A percentile compares a stretch with the other conserved stretches of the same genome.
These are phyloP conservation scores for Quercus suber DNA, from an alignment of 306 rosid species.

Conservation along the genomic window DNA sequence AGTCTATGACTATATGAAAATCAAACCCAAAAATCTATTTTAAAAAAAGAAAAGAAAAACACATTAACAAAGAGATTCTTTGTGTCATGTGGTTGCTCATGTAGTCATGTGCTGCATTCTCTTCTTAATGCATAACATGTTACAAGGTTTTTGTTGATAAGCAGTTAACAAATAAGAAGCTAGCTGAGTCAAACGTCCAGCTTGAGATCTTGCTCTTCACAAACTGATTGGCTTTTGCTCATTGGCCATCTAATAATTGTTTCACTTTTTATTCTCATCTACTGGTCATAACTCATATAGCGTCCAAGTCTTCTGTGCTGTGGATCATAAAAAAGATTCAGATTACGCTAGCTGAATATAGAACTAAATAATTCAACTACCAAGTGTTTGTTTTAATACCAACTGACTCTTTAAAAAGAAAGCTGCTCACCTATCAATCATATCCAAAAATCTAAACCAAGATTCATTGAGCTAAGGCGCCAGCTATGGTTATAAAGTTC, in stretches of 20 bases:
- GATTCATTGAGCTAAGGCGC: too few species aligned
- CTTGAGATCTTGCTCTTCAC: neutral
- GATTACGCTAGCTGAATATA: neutral
- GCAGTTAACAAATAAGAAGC: neutral
- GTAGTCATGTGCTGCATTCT: constrained; percentile 6
- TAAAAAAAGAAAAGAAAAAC: neutral
- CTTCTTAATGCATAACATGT: constrained; percentile 8
- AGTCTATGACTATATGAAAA: neutral
- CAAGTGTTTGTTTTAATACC: too few species aligned
- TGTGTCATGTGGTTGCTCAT: neutral
- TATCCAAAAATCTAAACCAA: too few species aligned
- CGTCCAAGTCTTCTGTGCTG: neutral
- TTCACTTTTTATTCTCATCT: too few species aligned
- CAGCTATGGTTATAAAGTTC: too few species aligned
- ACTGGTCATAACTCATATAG: neutral
- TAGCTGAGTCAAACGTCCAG: neutral
- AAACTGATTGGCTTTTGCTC: neutral
- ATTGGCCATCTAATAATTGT: neutral
- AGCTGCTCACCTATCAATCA: too few species aligned
- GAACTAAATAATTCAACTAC: neutral
- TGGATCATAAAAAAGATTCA: neutral
- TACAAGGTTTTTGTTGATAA: neutral
- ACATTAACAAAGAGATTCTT: neutral
- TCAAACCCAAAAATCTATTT: neutral
- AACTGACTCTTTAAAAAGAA: too few species aligned